Conservation (phyloP, 1,284 basidiomycete genomes). For the Pseudozyma sp. region DNA sequence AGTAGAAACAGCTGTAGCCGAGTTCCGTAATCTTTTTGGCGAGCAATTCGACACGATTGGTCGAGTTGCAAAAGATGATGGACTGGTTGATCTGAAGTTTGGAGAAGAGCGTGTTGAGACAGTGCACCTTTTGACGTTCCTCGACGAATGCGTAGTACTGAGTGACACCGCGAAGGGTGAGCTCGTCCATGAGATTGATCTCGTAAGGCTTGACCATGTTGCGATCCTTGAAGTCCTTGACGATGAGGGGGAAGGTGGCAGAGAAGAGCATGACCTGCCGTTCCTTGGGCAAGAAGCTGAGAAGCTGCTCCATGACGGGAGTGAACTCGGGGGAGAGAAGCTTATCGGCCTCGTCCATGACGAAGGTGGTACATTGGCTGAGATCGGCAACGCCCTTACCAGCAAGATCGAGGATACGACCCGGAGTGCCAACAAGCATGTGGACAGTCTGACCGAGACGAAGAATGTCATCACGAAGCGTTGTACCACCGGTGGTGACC, state of each 20-base stretch:
- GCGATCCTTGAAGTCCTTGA: slow-evolving; percentile 99
- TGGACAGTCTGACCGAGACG: slow-evolving; percentile 86
- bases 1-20: slow-evolving; percentile 99
- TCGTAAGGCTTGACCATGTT: slow-evolving; percentile 97
- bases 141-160: slow-evolving; percentile 99
- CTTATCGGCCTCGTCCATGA: slow-evolving; percentile 93
- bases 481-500: slow-evolving; percentile 99
- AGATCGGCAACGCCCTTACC: slow-evolving; percentile 94
- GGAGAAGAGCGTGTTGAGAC: slow-evolving; percentile 95
- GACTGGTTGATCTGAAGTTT: slow-evolving; percentile 99
- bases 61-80: slow-evolving; percentile 99
- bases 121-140: slow-evolving; percentile 99
- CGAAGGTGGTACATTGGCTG: slow-evolving; percentile 90
- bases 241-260: slow-evolving; percentile 98
- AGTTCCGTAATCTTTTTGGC: slow-evolving; percentile 99
- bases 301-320: slow-evolving; percentile 96
- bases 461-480: slow-evolving; percentile 96
- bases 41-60: slow-evolving; percentile 97
- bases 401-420: slow-evolving; percentile 92
- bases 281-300: slow-evolving; percentile 84
- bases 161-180: slow-evolving; percentile 96
- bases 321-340: slow-evolving; percentile 97
- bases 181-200: slow-evolving; percentile 99
- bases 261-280: slow-evolving; percentile 99
- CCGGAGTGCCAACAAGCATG: slow-evolving; percentile 95